Percentiles rank a stretch among this genome's conserved stretches.
These are phyloP conservation scores for Podila clonocystis DNA, from an alignment of 192 early-diverging fungal genomes.

Conservation along the genomic window DNA sequence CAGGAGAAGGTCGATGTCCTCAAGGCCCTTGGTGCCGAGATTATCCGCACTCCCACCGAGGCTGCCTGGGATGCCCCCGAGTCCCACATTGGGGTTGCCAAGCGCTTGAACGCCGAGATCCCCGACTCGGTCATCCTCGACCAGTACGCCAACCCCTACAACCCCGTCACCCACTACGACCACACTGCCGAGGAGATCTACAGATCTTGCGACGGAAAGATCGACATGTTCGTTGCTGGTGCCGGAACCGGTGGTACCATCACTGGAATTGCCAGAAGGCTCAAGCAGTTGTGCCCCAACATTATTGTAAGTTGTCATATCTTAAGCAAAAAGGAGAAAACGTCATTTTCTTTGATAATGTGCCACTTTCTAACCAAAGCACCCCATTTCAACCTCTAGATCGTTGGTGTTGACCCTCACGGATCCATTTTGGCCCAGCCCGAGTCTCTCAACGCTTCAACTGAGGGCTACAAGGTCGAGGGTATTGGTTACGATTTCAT, in stretches of 20 bases:
- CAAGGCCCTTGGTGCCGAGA: constrained; percentile 97
- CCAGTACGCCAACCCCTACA: constrained; percentile 97
- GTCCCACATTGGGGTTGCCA: constrained; percentile 98
- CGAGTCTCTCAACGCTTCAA: constrained; percentile 54
- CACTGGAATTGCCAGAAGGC: constrained; percentile 90
- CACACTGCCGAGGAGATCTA: constrained; percentile 88
- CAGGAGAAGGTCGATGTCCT: constrained; percentile 99
- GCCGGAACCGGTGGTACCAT: constrained; percentile 99
- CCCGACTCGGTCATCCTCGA: constrained; percentile 96
- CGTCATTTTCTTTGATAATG: not conserved
- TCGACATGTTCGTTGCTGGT: constrained; percentile 96
- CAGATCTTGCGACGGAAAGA: constrained; percentile 81
- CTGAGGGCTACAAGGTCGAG: constrained; percentile 88
- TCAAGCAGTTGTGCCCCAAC: constrained; percentile 94
- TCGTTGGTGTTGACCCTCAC: constrained; percentile 95
- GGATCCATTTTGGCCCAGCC: constrained; percentile 95
- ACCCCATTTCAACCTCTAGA: constrained; percentile 36
- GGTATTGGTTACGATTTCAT: constrained; percentile 99
- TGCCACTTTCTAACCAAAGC: not conserved
- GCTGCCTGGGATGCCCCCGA: constrained; percentile 99
- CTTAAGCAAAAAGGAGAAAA: not conserved
- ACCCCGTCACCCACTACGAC: constrained; percentile 98
- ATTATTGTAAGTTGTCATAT: constrained; percentile 53
- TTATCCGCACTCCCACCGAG: constrained; percentile 98
- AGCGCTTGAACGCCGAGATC: constrained; percentile 93